Percentiles rank a stretch among this genome's conserved stretches.
Evolutionary conservation across 2,329 filamentous ascomycete species (phyloP).

Genomic region (Lasiodiplodia gonubiensis): DNA sequence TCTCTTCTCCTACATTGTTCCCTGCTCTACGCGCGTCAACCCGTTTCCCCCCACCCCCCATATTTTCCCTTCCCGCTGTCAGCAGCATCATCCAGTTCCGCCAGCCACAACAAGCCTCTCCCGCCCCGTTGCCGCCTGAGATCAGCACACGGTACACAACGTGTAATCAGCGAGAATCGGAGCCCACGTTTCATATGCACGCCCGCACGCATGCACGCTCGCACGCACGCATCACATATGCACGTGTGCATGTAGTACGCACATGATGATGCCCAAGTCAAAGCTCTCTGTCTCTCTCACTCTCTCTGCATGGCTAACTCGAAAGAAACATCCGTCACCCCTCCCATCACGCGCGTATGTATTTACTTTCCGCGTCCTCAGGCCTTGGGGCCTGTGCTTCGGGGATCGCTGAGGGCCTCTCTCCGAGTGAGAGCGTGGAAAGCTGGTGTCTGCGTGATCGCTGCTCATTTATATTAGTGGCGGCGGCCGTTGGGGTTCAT

Average conservation of each 20-base stretch:
- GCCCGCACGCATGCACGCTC: not conserved
- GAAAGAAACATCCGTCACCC: too few relatives aligned
- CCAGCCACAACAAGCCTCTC: not conserved
- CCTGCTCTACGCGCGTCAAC: not conserved
- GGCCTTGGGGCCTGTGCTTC: too few relatives aligned
- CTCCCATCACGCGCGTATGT: too few relatives aligned
- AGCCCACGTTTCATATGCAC: not conserved
- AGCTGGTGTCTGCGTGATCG: too few relatives aligned
- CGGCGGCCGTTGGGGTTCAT: too few relatives aligned
- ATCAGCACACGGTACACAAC: not conserved
- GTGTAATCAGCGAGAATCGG: not conserved
- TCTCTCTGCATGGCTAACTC: too few relatives aligned
- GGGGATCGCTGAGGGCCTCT: too few relatives aligned
- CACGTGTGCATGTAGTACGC: not conserved
- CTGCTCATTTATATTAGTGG: too few relatives aligned
- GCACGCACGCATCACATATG: not conserved
- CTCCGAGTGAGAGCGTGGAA: too few relatives aligned
- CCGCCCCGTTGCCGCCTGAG: not conserved
- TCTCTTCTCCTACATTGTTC: not conserved
- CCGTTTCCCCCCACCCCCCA: not conserved
- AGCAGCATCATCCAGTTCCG: not conserved
- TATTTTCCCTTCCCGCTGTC: not conserved
- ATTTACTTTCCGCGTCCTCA: too few relatives aligned
- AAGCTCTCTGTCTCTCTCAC: not conserved
- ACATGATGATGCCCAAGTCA: not conserved